Conservation (phyloP, 768 basidiomycete species). For the Cytidiella melzeri region DNA sequence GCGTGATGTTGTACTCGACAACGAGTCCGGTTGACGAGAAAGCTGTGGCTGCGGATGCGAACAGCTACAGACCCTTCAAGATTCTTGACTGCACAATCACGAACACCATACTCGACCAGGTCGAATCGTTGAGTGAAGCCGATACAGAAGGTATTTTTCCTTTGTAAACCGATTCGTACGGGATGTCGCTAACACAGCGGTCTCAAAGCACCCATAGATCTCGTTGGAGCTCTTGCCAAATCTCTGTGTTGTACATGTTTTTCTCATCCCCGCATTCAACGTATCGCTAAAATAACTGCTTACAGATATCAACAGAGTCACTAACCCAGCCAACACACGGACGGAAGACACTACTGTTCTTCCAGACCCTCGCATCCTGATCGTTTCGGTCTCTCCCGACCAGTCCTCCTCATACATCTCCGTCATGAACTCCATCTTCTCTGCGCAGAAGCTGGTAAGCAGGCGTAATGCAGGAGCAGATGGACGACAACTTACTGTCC, state of each 20-base stretch:
- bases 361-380: constrained; percentile 53
- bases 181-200: constrained; percentile 10
- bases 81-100: constrained; percentile 65
- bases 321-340: constrained; percentile 25
- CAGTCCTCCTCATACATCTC: constrained; percentile 89
- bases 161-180: not conserved
- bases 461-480: constrained; percentile 6
- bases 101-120: constrained; percentile 51
- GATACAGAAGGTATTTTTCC: constrained; percentile 44
- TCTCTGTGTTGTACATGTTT: constrained; percentile 74
- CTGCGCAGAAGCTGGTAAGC: constrained; percentile 91
- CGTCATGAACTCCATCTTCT: constrained; percentile 99
- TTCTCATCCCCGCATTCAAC: constrained; percentile 21
- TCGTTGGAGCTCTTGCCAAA: constrained; percentile 89
- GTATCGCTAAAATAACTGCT: constrained; percentile 30
- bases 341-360: constrained; percentile 28
- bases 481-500: not conserved
- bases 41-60: constrained; percentile 47
- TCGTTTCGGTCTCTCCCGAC: constrained; percentile 91
- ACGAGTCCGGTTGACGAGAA: constrained; percentile 40
- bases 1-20: constrained; percentile 75
- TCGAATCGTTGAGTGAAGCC: constrained; percentile 44
- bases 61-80: constrained; percentile 82
- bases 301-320: constrained; percentile 62
- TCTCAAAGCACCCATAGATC: constrained; percentile 48